phyloP scores from a whole-genome alignment of 1,139 yeast genomes.

The Nematodospora anomalae region DNA sequence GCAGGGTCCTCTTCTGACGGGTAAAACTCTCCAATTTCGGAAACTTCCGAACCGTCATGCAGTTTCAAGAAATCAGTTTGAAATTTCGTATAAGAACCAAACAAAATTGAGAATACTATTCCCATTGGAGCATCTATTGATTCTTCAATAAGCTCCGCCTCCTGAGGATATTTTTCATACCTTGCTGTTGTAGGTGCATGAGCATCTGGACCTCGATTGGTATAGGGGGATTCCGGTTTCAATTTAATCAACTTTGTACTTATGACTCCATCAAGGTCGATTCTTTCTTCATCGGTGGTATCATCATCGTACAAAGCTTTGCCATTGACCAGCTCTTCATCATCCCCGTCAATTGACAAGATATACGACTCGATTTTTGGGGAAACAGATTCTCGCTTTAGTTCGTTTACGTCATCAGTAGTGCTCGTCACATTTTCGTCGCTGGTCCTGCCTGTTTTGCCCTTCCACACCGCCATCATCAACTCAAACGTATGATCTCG shows the following conservation, averaged over 20 bases:
- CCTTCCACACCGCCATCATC: slow-evolving; percentile 59
- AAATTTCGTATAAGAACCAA: slow-evolving; percentile 44
- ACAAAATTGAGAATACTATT: slow-evolving; percentile 45
- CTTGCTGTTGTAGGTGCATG: slow-evolving; percentile 35
- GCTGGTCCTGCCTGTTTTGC: slow-evolving; percentile 25
- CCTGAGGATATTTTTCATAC: slow-evolving; percentile 24
- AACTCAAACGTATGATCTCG: slow-evolving; percentile 77
- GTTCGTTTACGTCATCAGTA: slow-evolving; percentile 8
- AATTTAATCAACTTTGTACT: slow-evolving; percentile 24
- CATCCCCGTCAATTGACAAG: slow-evolving; percentile 36
- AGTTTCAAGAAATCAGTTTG: slow-evolving; percentile 40
- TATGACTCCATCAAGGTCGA: slow-evolving; percentile 4
- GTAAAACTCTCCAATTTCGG: slow-evolving; percentile 40
- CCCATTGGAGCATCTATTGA: slow-evolving; percentile 50
- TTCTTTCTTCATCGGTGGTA: neutral
- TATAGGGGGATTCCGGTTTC: slow-evolving; percentile 32
- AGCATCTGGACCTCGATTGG: slow-evolving; percentile 37
- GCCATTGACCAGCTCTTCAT: no score
- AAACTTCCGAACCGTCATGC: slow-evolving; percentile 50
- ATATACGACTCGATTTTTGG: slow-evolving; percentile 30
- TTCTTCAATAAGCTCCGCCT: slow-evolving; percentile 36
- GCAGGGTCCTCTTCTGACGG: slow-evolving; percentile 34
- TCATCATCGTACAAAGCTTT: slow-evolving; percentile 13
- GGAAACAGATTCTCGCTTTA: slow-evolving; percentile 11
- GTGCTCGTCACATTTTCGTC: slow-evolving; percentile 12